Evolutionary conservation across 2,329 filamentous ascomycete genomes (phyloP).

Genomic region (Helotiales sp.): DNA sequence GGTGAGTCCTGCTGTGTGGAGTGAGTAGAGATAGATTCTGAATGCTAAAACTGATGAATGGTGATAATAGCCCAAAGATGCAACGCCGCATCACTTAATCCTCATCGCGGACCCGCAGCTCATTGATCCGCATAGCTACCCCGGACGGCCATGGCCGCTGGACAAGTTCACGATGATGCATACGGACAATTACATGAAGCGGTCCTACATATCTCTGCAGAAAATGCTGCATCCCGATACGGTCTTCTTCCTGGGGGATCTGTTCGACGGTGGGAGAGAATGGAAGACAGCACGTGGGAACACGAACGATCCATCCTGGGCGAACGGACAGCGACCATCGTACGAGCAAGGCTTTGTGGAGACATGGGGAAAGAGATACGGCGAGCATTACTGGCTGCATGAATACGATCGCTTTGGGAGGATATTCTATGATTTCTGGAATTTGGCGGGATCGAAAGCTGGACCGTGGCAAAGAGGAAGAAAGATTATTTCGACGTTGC

Average conservation of each 20-base stretch:
- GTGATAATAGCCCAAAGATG: conserved; percentile 67
- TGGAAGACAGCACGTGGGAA: conserved; percentile 76
- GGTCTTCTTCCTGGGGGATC: conserved; percentile 87
- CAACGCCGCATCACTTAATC: conserved; percentile 76
- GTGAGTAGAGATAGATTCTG: conserved; percentile 15
- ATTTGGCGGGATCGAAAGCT: conserved; percentile 58
- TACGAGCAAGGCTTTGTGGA: conserved; percentile 62
- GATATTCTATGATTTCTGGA: conserved; percentile 79
- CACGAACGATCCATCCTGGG: conserved; percentile 65
- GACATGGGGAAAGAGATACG: conserved; percentile 75
- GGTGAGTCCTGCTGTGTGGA: conserved; percentile 60
- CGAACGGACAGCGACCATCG: conserved; percentile 54
- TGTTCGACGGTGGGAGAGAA: conserved; percentile 95
- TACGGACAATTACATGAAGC: conserved; percentile 88
- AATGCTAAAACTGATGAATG: conserved; percentile 23
- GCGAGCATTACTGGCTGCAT: conserved; percentile 79
- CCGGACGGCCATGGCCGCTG: conserved; percentile 73
- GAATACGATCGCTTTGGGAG: conserved; percentile 87
- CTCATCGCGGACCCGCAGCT: conserved; percentile 76
- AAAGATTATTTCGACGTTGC: conserved; percentile 82
- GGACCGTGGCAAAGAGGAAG: conserved; percentile 67
- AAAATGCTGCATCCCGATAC: conserved; percentile 79
- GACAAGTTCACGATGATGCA: conserved; percentile 69
- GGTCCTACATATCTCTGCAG: conserved; percentile 82
- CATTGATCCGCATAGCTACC: conserved; percentile 77